phyloP scores from a whole-genome alignment of 495 filamentous ascomycete species.

The Evernia prunastri region DNA sequence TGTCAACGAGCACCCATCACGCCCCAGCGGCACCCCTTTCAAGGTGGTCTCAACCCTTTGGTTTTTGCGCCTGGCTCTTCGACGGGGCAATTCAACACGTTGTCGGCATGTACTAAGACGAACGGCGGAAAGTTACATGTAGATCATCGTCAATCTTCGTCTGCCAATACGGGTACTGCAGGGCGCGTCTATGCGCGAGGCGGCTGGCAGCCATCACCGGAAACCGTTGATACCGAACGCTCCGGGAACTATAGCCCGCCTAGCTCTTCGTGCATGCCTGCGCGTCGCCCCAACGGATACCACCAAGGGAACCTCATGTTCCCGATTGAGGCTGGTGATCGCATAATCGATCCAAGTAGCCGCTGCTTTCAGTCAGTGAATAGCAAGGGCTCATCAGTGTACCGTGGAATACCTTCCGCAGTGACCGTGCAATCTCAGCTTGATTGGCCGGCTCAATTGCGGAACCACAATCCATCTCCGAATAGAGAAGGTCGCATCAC shows the following conservation, averaged over 20 bases:
- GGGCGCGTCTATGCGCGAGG: background rate
- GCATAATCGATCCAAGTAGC: slow-evolving; percentile 1
- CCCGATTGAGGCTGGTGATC: background rate
- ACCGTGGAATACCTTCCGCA: background rate
- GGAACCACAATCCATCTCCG: background rate
- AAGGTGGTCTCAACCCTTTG: background rate
- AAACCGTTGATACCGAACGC: background rate
- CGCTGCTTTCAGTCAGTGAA: background rate
- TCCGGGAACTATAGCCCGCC: background rate
- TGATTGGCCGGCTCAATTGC: background rate
- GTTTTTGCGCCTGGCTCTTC: background rate
- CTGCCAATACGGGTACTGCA: background rate
- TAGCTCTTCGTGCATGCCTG: background rate
- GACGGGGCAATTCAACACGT: background rate
- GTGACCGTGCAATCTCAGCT: background rate
- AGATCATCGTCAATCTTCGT: background rate
- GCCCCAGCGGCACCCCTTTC: slow-evolving; percentile 5
- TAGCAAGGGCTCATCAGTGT: background rate
- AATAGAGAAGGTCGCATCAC: slow-evolving; percentile 1
- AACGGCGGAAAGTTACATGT: background rate
- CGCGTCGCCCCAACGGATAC: background rate
- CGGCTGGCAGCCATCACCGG: slow-evolving; percentile 3
- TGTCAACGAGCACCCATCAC: slow-evolving; percentile 5
- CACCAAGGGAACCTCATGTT: slow-evolving; percentile 1
- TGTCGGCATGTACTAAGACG: background rate